A percentile compares a stretch with the other conserved stretches of the same genome.
These are phyloP conservation scores for Amphichorda felina DNA, from an alignment of 2,329 filamentous ascomycete genomes.

Conservation along the genomic window DNA sequence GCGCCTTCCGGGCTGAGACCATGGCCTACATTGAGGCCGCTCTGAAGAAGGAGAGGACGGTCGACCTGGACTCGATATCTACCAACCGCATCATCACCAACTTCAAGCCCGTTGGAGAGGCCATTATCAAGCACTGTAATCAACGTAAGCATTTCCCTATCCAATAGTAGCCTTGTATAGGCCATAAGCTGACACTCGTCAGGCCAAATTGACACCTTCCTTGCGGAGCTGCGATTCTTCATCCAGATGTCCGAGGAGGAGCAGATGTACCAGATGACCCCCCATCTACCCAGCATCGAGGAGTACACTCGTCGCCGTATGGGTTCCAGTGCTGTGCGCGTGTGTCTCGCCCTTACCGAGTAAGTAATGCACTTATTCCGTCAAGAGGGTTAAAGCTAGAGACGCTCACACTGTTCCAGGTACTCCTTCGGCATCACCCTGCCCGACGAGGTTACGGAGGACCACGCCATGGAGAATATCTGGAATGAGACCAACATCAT, in stretches of 20 bases:
- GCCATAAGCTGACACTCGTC: not conserved
- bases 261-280: not conserved
- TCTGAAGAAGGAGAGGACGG: not conserved
- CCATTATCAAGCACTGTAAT: not conserved
- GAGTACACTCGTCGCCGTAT: constrained; percentile 1
- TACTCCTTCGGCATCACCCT: not conserved
- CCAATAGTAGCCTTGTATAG: too few relatives aligned
- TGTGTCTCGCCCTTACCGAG: constrained; percentile 1
- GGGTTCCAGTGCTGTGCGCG: constrained; percentile 1
- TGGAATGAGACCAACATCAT: constrained; percentile 2
- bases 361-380: not conserved
- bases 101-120: constrained; percentile 1
- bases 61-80: not conserved
- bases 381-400: too few relatives aligned
- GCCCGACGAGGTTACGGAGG: not conserved
- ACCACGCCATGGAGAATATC: not conserved
- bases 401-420: too few relatives aligned
- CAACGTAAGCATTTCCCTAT: not conserved
- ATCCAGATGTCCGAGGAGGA: constrained; percentile 2
- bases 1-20: constrained; percentile 1
- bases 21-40: not conserved
- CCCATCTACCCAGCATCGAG: not conserved
- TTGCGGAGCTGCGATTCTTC: constrained; percentile 1
- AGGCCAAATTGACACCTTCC: not conserved
- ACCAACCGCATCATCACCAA: constrained; percentile 1